Conservation (phyloP, 2,329 filamentous ascomycete species). For the Alternaria dauci region DNA sequence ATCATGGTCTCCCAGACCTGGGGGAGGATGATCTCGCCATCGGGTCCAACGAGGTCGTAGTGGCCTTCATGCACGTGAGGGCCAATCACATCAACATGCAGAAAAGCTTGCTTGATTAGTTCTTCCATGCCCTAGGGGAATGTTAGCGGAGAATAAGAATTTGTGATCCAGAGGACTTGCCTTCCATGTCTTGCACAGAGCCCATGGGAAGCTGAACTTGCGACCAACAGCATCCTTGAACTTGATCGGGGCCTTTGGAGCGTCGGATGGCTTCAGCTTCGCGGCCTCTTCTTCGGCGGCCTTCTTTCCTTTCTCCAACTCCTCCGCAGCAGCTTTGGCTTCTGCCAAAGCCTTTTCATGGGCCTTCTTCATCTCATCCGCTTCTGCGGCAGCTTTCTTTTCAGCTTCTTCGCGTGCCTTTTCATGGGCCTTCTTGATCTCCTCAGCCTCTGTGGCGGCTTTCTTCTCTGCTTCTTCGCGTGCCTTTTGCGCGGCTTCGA, state of each 20-base stretch:
- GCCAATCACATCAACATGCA: slow-evolving; percentile 57
- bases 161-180: slow-evolving; percentile 62
- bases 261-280: slow-evolving; percentile 57
- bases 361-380: slow-evolving; percentile 48
- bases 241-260: slow-evolving; percentile 52
- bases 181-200: slow-evolving; percentile 43
- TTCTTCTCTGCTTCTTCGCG: slow-evolving; percentile 45
- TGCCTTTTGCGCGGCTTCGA: slow-evolving; percentile 44
- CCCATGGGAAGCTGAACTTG: slow-evolving; percentile 42
- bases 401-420: slow-evolving; percentile 46
- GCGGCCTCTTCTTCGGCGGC: slow-evolving; percentile 58
- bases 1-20: slow-evolving; percentile 60
- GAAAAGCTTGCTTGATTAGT: slow-evolving; percentile 60
- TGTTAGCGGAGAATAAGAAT: slow-evolving; percentile 62
- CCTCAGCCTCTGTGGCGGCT: slow-evolving; percentile 43
- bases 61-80: slow-evolving; percentile 57
- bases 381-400: slow-evolving; percentile 40
- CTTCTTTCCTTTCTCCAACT: slow-evolving; percentile 57
- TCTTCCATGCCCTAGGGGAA: slow-evolving; percentile 68
- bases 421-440: slow-evolving; percentile 51
- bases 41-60: slow-evolving; percentile 59
- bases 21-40: slow-evolving; percentile 60
- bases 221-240: slow-evolving; percentile 45
- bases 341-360: slow-evolving; percentile 58
- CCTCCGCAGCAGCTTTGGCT: slow-evolving; percentile 54